Evolutionary conservation across 495 filamentous ascomycete genomes (phyloP).

Genomic region (Darksidea phi): DNA sequence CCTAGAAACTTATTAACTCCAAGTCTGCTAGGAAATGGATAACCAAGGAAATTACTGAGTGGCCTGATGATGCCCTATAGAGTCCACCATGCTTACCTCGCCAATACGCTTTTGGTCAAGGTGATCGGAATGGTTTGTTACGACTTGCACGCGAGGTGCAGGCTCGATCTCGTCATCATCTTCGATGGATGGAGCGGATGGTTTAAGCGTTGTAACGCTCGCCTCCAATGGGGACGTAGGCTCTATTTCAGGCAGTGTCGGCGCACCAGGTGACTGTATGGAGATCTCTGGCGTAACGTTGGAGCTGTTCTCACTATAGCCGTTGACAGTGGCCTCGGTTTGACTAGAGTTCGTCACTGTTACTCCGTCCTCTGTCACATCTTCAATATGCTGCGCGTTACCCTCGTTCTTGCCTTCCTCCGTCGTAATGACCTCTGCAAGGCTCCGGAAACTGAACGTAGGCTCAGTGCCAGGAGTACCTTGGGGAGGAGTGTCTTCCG

Average conservation of each 20-base stretch:
- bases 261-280: constrained; percentile 5
- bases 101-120: constrained; percentile 40
- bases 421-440: constrained; percentile 78
- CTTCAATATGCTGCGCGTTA: constrained; percentile 35
- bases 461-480: constrained; percentile 59
- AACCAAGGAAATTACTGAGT: constrained; percentile 23
- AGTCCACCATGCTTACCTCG: constrained; percentile 36
- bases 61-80: constrained; percentile 9
- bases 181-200: constrained; percentile 24
- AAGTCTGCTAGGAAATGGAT: neutral
- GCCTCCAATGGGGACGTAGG: constrained; percentile 9
- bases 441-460: constrained; percentile 87
- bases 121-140: constrained; percentile 10
- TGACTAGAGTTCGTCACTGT: neutral
- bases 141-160: constrained; percentile 27
- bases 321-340: constrained; percentile 15
- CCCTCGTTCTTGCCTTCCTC: constrained; percentile 52
- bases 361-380: constrained; percentile 14
- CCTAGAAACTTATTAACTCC: too few species aligned
- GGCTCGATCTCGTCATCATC: constrained; percentile 32
- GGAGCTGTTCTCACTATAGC: constrained; percentile 32
- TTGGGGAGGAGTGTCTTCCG: constrained; percentile 31
- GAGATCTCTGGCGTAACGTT: constrained; percentile 30
- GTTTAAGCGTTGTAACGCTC: constrained; percentile 29
- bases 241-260: constrained; percentile 10